Conservation (phyloP, 495 filamentous ascomycete species). For the Podospora tetraspora region DNA sequence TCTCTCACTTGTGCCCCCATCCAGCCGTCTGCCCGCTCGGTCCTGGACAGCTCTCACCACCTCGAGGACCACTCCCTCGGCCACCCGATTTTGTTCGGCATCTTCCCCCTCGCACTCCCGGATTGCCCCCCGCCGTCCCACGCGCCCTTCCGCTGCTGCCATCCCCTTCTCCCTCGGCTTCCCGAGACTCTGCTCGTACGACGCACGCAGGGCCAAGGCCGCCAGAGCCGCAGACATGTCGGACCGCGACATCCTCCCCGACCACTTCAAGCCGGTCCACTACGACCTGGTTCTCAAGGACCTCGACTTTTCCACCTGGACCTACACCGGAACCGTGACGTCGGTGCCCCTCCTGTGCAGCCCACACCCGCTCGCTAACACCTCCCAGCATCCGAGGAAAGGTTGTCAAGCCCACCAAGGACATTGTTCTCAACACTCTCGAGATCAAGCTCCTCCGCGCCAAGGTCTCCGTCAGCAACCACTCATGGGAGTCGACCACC, state of each 20-base stretch:
- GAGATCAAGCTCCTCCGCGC: constrained; percentile 58
- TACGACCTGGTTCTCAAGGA: constrained; percentile 80
- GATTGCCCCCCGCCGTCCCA: not conserved
- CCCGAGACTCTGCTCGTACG: constrained; percentile 17
- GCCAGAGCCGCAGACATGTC: constrained; percentile 37
- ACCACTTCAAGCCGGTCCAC: constrained; percentile 73
- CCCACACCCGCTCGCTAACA: constrained; percentile 4
- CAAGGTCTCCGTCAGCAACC: constrained; percentile 39
- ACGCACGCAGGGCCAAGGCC: constrained; percentile 13
- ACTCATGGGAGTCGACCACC: constrained; percentile 53
- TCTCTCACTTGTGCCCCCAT: not conserved
- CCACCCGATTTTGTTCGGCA: not conserved
- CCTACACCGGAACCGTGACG: constrained; percentile 74
- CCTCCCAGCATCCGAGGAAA: constrained; percentile 44
- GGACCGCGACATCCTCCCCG: constrained; percentile 51
- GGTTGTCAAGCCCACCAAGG: constrained; percentile 56
- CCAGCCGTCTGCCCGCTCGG: not conserved
- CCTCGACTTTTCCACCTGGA: constrained; percentile 70
- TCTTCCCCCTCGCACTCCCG: not conserved
- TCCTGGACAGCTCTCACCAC: not conserved
- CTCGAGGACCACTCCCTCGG: not conserved
- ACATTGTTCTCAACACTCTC: constrained; percentile 70
- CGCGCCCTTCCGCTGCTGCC: not conserved
- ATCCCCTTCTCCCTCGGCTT: not conserved
- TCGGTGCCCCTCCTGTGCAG: constrained; percentile 28